Conservation (phyloP, 371 early-diverging fungal species). For the Lichtheimia ramosa region DNA sequence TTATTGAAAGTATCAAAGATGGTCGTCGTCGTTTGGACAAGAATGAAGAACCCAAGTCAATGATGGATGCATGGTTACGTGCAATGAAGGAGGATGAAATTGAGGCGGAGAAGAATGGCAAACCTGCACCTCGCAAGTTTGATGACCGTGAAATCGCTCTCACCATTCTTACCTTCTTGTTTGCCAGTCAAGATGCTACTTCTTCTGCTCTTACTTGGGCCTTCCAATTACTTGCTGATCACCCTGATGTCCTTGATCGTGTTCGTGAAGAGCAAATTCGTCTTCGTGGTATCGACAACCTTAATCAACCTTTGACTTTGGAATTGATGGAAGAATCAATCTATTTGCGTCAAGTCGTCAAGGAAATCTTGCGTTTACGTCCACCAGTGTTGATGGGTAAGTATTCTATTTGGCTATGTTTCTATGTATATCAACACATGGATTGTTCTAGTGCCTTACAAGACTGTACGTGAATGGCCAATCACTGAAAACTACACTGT, state of each 20-base stretch:
- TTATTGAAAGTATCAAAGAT: slow-evolving; percentile 44
- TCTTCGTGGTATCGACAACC: slow-evolving; percentile 29
- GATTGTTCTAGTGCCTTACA: slow-evolving; percentile 37
- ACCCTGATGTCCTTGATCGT: slow-evolving; percentile 46
- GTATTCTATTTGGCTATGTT: not conserved
- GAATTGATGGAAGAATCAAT: slow-evolving; percentile 44
- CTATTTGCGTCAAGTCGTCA: slow-evolving; percentile 50
- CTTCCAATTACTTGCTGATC: slow-evolving; percentile 51
- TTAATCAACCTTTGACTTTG: slow-evolving; percentile 27
- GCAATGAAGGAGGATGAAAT: slow-evolving; percentile 39
- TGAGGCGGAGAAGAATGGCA: slow-evolving; percentile 31
- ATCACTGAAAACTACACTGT: slow-evolving; percentile 43
- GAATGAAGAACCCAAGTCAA: slow-evolving; percentile 34
- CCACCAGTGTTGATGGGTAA: slow-evolving; percentile 54
- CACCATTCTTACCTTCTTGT: slow-evolving; percentile 50
- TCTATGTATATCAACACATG: not conserved
- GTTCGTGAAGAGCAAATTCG: slow-evolving; percentile 43
- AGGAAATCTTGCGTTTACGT: slow-evolving; percentile 49
- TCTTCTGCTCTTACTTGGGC: slow-evolving; percentile 56
- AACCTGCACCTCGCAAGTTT: slow-evolving; percentile 46
- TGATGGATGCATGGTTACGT: slow-evolving; percentile 55
- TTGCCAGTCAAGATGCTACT: slow-evolving; percentile 56
- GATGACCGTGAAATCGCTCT: slow-evolving; percentile 49
- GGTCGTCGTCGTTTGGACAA: slow-evolving; percentile 41
- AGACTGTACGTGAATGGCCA: slow-evolving; percentile 47